A percentile compares a stretch with the other conserved stretches of the same genome.
Evolutionary conservation across 179 eudicot genomes (phyloP).

Genomic region (Silene vulgaris): DNA sequence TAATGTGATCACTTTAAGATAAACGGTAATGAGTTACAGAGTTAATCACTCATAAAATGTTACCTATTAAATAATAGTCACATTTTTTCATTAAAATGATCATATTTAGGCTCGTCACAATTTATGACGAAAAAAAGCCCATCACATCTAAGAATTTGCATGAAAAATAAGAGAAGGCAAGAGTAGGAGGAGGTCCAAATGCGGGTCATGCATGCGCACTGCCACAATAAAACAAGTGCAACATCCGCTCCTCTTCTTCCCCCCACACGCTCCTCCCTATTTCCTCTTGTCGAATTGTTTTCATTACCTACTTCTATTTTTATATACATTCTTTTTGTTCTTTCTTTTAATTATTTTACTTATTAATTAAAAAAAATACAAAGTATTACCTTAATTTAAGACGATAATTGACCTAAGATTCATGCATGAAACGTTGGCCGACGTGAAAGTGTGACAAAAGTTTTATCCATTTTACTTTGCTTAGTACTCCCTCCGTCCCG

Average conservation of each 20-base stretch:
- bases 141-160: background rate
- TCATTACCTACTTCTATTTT: conserved; percentile 8
- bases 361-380: background rate
- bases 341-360: background rate
- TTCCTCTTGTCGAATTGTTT: conserved; percentile 8
- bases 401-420: background rate
- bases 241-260: conserved; percentile 24
- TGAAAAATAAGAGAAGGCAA: background rate
- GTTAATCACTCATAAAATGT: too few relatives aligned
- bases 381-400: background rate
- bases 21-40: too few relatives aligned
- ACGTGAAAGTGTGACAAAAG: background rate
- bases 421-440: background rate
- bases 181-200: background rate
- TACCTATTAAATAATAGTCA: too few relatives aligned
- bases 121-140: too few relatives aligned
- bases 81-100: too few relatives aligned
- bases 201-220: background rate
- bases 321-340: conserved; percentile 6
- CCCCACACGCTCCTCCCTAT: conserved; percentile 13
- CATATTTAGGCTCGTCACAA: too few relatives aligned
- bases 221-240: background rate
- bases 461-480: too few relatives aligned
- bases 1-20: too few relatives aligned
- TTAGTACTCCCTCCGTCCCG: too few relatives aligned